A percentile compares a stretch with the other conserved stretches of the same genome.
Evolutionary conservation across 148 eudicot species (phyloP).

Genomic region (Vaccinium darrowii): DNA sequence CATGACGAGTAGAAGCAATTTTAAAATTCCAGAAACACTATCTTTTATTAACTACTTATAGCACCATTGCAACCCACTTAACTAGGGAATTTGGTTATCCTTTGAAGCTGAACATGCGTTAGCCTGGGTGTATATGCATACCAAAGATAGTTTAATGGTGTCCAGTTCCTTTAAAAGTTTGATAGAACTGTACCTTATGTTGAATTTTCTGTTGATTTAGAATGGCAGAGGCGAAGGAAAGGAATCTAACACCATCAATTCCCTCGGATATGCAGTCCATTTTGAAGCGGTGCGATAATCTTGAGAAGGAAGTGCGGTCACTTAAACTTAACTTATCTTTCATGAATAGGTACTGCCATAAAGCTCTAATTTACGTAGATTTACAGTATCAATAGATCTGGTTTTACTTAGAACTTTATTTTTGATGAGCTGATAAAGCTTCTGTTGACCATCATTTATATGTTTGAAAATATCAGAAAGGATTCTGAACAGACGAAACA

Average conservation of each 20-base stretch:
- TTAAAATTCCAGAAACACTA: too few relatives aligned
- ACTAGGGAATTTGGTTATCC: not conserved
- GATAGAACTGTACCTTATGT: not conserved
- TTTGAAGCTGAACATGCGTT: not conserved
- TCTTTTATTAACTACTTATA: too few relatives aligned
- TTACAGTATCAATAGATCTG: not conserved
- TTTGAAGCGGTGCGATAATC: slow-evolving; percentile 52
- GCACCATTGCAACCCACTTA: too few relatives aligned
- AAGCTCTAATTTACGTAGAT: slow-evolving; percentile 2
- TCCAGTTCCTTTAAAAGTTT: not conserved
- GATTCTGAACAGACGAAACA: slow-evolving; percentile 65
- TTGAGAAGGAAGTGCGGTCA: slow-evolving; percentile 63
- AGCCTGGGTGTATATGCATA: not conserved
- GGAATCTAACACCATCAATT: slow-evolving; percentile 40
- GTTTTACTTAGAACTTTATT: not conserved
- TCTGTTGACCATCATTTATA: not conserved
- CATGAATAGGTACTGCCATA: slow-evolving; percentile 45
- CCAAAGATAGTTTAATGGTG: not conserved
- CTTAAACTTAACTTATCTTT: slow-evolving; percentile 57
- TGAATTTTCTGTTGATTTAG: slow-evolving; percentile 25
- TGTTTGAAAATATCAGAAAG: slow-evolving; percentile 36
- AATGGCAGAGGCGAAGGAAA: slow-evolving; percentile 65
- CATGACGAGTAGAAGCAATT: too few relatives aligned
- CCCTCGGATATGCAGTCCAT: slow-evolving; percentile 55
- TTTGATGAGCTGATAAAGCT: too few relatives aligned